phyloP scores from a whole-genome alignment of 2,329 filamentous ascomycete genomes.

The Penicillium crustosum region DNA sequence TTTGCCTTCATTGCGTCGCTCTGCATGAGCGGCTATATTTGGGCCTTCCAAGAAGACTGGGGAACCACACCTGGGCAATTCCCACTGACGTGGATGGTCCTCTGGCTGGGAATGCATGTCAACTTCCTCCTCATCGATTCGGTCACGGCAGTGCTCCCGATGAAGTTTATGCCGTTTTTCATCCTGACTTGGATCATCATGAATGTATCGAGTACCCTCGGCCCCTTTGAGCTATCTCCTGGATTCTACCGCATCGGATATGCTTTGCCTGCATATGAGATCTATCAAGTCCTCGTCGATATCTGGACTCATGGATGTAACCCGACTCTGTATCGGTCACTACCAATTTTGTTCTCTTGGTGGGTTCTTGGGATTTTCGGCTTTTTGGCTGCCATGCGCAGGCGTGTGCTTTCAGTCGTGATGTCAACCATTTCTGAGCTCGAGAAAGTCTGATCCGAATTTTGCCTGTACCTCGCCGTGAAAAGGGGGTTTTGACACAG shows the following conservation, averaged over 20 bases:
- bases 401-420: neutral
- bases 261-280: slow-evolving; percentile 40
- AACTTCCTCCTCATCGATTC: slow-evolving; percentile 46
- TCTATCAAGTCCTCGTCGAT: slow-evolving; percentile 42
- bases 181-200: slow-evolving; percentile 45
- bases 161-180: slow-evolving; percentile 43
- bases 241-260: slow-evolving; percentile 44
- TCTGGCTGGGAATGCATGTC: slow-evolving; percentile 46
- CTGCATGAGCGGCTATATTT: slow-evolving; percentile 42
- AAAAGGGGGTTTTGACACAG: too few relatives aligned
- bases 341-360: slow-evolving; percentile 47
- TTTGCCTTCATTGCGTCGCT: slow-evolving; percentile 43
- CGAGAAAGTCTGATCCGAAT: too few relatives aligned
- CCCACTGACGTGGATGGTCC: slow-evolving; percentile 42
- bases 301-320: slow-evolving; percentile 46
- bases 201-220: slow-evolving; percentile 43
- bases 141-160: slow-evolving; percentile 40
- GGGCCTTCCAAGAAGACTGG: slow-evolving; percentile 47
- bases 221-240: slow-evolving; percentile 45
- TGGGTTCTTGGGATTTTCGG: slow-evolving; percentile 25
- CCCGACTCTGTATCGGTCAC: slow-evolving; percentile 38
- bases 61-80: slow-evolving; percentile 40
- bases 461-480: too few relatives aligned
- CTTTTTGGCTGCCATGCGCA: neutral
- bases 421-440: too few relatives aligned